These are phyloP conservation scores for Mycosphaerella arachidis DNA, from an alignment of 2,329 filamentous ascomycete genomes.

Conservation along the genomic window DNA sequence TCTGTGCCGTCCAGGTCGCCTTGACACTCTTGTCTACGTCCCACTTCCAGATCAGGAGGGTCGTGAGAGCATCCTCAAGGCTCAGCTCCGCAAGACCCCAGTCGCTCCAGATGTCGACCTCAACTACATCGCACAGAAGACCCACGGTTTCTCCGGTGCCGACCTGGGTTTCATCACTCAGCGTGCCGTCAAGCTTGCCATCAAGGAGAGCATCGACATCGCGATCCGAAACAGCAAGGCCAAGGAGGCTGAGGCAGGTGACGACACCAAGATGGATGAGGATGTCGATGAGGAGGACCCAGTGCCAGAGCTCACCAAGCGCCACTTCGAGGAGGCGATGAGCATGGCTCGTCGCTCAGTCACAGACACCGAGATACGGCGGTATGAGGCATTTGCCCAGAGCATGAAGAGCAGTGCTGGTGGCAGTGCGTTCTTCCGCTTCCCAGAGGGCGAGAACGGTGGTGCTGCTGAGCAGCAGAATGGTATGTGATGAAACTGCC, in stretches of 20 bases:
- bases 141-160: conserved; percentile 98
- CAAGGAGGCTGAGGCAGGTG: conserved; percentile 65
- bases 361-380: conserved; percentile 92
- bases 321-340: conserved; percentile 99
- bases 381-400: conserved; percentile 97
- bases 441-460: conserved; percentile 59
- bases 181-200: conserved; percentile 97
- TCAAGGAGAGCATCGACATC: conserved; percentile 87
- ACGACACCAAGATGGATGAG: conserved; percentile 78
- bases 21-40: conserved; percentile 97
- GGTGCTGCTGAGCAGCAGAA: conserved; percentile 33
- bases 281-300: conserved; percentile 75
- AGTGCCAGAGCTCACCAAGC: conserved; percentile 90
- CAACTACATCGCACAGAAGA: conserved; percentile 89
- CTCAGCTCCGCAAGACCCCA: conserved; percentile 97
- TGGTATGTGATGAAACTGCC: conserved; percentile 34
- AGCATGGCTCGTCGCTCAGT: conserved; percentile 88
- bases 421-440: conserved; percentile 90
- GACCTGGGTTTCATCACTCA: conserved; percentile 99
- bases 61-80: conserved; percentile 83
- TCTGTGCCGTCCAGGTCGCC: conserved; percentile 95
- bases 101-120: conserved; percentile 84
- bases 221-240: conserved; percentile 90
- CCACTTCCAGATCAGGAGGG: conserved; percentile 89
- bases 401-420: conserved; percentile 98